phyloP scores from a whole-genome alignment of 2,329 filamentous ascomycete species.

The Aspergillus phoenicis region DNA sequence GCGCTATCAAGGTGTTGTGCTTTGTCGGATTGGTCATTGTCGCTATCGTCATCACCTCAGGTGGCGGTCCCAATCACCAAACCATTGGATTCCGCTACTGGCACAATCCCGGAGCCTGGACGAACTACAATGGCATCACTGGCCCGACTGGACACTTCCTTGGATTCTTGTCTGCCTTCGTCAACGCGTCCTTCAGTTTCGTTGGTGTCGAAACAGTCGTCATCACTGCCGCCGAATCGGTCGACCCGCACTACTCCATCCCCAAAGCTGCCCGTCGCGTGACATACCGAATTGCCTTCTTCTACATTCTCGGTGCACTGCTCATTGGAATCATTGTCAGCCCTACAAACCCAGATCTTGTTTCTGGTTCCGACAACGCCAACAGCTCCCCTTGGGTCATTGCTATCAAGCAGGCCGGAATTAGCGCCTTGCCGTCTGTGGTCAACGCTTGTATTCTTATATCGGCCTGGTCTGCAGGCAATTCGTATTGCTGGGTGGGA shows the following conservation, averaged over 20 bases:
- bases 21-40: constrained; percentile 34
- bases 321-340: constrained; percentile 36
- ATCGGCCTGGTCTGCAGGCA: constrained; percentile 45
- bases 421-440: constrained; percentile 36
- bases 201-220: constrained; percentile 46
- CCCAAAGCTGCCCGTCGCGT: constrained; percentile 46
- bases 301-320: constrained; percentile 39
- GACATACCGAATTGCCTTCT: constrained; percentile 42
- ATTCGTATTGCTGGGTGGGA: constrained; percentile 53
- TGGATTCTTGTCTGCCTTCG: constrained; percentile 41
- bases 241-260: constrained; percentile 43
- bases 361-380: constrained; percentile 32
- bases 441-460: constrained; percentile 42
- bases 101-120: constrained; percentile 38
- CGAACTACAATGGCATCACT: constrained; percentile 34
- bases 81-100: constrained; percentile 40
- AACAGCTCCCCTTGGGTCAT: constrained; percentile 41
- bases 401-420: constrained; percentile 38
- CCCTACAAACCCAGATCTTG: constrained; percentile 24
- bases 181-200: constrained; percentile 46
- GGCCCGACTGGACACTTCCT: constrained; percentile 39
- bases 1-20: constrained; percentile 36
- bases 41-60: constrained; percentile 38
- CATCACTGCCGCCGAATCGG: constrained; percentile 45
- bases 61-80: constrained; percentile 35